Base-by-base conservation (phyloP, 1,284 basidiomycete genomes). In the Cryptococcus sp. region DNA sequence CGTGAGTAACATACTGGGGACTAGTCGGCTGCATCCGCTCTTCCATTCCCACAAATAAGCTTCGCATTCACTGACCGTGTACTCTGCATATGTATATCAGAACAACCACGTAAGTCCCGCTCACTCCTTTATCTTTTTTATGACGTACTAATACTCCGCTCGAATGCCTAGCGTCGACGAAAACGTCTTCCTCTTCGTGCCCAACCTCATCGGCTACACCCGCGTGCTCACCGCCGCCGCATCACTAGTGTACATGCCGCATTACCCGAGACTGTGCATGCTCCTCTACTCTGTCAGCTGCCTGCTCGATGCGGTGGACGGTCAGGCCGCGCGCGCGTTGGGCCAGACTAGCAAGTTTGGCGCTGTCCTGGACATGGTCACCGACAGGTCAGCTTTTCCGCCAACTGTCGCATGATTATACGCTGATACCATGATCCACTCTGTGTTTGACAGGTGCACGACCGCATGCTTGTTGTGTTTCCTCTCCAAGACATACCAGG, bases 281-380 rank as follows among this genome's bases (percentile, higher is more conserved):
- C 75, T 94, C 42, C 83, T 92, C 47, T 99, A 99, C 79, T 86
- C 87, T 62, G 80, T 98, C 57, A 96, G 93, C n/a, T 93, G 90
- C 75, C 83, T 99, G 44, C 83, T 99, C 63, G 96, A 99, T 74
- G 96, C 92, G 17, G 89, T 94, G 48, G 96, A 99, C 71, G 96
- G 96, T 3, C 87, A 89, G 75, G 94, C 90, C 5, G 96, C 96
- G n/a, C 84, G 96, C 57, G 85, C 86, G 3, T 81, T 97, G 39
- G 87, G 87, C 7, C 95, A 99, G 80, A 87, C 91, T 19, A 93
- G 90, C 59, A 95, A 95, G 80, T 98, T 99, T 78, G 96, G 96
- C 42, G 94, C 93, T 4, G 95, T 99, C 42, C 81, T 99, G 69
- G 96, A 99, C 80, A 99, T 99, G 96, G 95, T 99, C 55, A 99